Base-by-base conservation (phyloP, 2,329 filamentous ascomycete species). In the Diaporthe citrichinensis region DNA sequence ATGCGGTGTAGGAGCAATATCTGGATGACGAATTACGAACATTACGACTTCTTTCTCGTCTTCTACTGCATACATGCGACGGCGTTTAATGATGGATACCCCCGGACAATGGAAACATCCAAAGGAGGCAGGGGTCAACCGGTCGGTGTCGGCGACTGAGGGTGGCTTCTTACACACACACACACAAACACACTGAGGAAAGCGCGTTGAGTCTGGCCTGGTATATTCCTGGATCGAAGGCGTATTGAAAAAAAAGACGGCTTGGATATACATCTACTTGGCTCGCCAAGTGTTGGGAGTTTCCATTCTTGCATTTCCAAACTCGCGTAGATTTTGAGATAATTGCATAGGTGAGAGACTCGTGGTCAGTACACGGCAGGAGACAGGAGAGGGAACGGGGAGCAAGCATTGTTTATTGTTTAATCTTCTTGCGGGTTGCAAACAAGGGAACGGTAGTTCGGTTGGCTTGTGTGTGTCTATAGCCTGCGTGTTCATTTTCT, bases 1-100 rank as follows among this genome's bases (percentile, higher is more conserved):
- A 36, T 73, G 69, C 61, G 41, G 59, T 68, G 73, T 53, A 62
- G 51, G 59, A 71, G 53, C 59, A 61, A 72, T 57, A 67, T 71
- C 67, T 55, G 72, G 74, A 76, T 74, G 76, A 77, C 74, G 74
- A 74, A 51, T 77, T 57, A 77, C 65, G 76, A 77, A 74, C 72
- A 71, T 74, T 76, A 77, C 74, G 76, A 76, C 74, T 65, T 46
- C 53, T 58, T 57, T 59, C 61, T 75, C 53, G 51, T 73, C 67
- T 71, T 69, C 44, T 76, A 69, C 72, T 77, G 76, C 76, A 77
- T 77, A 74, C 53, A 72, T 69, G 72, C 74, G 74, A 74, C 49
- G 72, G 62, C 62, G 71, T 73, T 72, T 65, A 73, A 44, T 62
- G 59, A 65, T 31, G 71, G 46, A 65, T 65, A 55, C 49, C 58